phyloP scores from a whole-genome alignment of 805 yeast species.

The Zygosaccharomyces bisporus region DNA sequence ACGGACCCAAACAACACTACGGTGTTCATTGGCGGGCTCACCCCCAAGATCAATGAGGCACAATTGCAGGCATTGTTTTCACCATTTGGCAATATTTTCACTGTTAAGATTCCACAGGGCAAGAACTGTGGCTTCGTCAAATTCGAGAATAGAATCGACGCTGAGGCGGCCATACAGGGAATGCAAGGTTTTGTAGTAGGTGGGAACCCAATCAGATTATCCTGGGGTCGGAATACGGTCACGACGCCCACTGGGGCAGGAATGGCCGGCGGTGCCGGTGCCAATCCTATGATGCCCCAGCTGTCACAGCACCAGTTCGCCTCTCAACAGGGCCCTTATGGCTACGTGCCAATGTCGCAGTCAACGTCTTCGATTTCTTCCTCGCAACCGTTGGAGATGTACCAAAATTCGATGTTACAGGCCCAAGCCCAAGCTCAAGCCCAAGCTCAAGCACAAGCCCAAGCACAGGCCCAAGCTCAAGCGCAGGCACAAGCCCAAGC shows the following conservation, averaged over 20 bases:
- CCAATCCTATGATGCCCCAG: constrained; percentile 1
- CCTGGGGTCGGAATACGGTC: constrained; percentile 59
- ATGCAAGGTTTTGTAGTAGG: constrained; percentile 77
- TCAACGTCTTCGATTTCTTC: constrained; percentile 12
- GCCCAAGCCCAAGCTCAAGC: constrained; percentile 5
- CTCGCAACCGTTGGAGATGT: constrained; percentile 12
- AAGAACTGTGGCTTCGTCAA: constrained; percentile 79
- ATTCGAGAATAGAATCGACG: constrained; percentile 62
- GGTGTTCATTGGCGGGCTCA: constrained; percentile 73
- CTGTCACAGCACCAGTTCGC: constrained; percentile 2
- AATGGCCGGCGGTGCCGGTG: not conserved
- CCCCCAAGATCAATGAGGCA: constrained; percentile 56
- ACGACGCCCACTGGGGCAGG: constrained; percentile 5
- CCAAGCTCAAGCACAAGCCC: constrained; percentile 1
- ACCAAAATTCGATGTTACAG: constrained; percentile 11
- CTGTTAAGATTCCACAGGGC: constrained; percentile 72
- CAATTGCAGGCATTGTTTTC: constrained; percentile 59
- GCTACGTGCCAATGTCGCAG: constrained; percentile 14
- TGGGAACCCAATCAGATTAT: constrained; percentile 66
- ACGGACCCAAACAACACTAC: constrained; percentile 53
- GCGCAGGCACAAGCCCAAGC: constrained; percentile 5
- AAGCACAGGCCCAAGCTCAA: constrained; percentile 2
- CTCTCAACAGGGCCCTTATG: constrained; percentile 11
- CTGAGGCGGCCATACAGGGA: constrained; percentile 70
- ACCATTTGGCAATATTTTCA: constrained; percentile 68